phyloP scores from a whole-genome alignment of 495 filamentous ascomycete species.

The Pyrenula aspistea region DNA sequence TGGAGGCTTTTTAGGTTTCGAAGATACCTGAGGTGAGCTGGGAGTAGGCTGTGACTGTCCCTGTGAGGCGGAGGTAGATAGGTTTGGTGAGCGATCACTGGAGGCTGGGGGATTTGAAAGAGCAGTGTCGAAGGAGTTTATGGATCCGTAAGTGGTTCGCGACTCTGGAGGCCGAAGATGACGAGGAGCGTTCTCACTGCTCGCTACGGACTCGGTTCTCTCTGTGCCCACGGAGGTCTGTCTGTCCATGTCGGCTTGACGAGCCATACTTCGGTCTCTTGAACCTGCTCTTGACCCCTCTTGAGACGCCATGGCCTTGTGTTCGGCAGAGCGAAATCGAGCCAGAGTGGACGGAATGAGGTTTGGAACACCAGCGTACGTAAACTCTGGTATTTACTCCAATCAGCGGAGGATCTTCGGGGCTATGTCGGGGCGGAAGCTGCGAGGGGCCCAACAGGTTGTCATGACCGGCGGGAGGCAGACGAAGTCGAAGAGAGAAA shows the following conservation, averaged over 20 bases:
- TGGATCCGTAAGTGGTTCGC: background rate
- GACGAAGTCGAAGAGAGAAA: background rate
- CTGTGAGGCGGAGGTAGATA: background rate
- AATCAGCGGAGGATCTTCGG: background rate
- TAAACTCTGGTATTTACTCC: background rate
- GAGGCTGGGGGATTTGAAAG: background rate
- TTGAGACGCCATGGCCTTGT: background rate
- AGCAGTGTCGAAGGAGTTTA: background rate
- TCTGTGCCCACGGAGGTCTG: background rate
- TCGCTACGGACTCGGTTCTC: background rate
- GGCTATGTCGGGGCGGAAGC: background rate
- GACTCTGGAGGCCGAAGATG: background rate
- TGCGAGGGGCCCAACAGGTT: background rate
- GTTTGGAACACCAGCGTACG: background rate
- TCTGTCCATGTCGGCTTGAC: background rate
- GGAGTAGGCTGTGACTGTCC: conserved; percentile 31
- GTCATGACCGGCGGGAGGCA: background rate
- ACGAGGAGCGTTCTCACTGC: background rate
- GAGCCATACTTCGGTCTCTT: background rate
- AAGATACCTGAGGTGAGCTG: conserved; percentile 37
- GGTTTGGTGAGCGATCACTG: background rate
- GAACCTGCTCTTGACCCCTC: background rate
- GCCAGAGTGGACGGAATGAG: background rate
- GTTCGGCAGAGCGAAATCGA: background rate
- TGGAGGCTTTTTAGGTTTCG: conserved; percentile 56